Evolutionary conservation across 2,329 filamentous ascomycete species (phyloP).

Genomic region (Colletotrichum nymphaeae): DNA sequence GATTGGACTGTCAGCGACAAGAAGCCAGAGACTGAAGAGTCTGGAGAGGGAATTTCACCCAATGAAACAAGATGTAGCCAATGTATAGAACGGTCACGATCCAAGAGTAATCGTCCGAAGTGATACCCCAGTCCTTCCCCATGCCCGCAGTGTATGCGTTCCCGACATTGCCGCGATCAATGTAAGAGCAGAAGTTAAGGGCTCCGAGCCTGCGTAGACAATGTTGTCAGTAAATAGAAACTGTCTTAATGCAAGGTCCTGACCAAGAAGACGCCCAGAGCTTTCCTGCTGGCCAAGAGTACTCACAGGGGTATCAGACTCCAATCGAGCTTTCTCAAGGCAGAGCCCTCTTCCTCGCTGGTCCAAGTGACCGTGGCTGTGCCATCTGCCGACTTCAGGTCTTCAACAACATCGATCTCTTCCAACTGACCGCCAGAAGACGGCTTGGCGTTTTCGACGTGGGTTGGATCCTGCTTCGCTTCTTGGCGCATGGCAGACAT

Average conservation of each 20-base stretch:
- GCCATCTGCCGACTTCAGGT: neutral
- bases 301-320: conserved; percentile 23
- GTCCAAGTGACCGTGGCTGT: conserved; percentile 9
- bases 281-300: neutral
- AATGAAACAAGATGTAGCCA: conserved; percentile 21
- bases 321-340: conserved; percentile 24
- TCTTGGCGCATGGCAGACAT: no score
- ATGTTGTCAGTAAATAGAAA: no score
- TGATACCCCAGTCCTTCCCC: conserved; percentile 23
- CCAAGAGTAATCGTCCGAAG: conserved; percentile 31
- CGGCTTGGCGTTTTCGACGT: no score
- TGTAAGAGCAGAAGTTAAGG: conserved; percentile 20
- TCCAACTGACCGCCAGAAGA: no score
- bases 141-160: conserved; percentile 35
- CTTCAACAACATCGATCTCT: no score
- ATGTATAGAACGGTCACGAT: conserved; percentile 26
- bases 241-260: no score
- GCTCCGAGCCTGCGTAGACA: neutral
- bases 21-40: neutral
- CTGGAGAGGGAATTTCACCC: neutral
- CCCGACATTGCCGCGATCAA: conserved; percentile 25
- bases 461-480: no score
- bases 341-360: conserved; percentile 9
- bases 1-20: neutral
- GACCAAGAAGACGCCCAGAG: no score